Conservation (phyloP, 106 monocot genomes). For the Agapanthus africanus region DNA sequence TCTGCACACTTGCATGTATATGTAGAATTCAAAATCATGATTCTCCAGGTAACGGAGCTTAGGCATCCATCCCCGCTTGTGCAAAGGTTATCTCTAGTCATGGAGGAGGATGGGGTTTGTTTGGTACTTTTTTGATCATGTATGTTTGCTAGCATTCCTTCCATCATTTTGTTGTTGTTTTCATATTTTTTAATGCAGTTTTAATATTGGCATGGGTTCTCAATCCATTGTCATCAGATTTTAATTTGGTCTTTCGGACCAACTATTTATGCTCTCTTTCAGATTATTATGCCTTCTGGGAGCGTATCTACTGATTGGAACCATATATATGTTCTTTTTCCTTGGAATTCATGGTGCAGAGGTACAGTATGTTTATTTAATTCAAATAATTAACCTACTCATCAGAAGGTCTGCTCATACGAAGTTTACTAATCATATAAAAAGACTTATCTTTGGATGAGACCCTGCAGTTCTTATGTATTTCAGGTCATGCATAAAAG, state of each 20-base stretch:
- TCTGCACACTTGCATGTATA: background rate
- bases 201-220: background rate
- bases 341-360: conserved; percentile 75
- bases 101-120: conserved; percentile 72
- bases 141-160: conserved; percentile 36
- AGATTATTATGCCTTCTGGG: conserved; percentile 72
- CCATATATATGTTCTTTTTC: conserved; percentile 65
- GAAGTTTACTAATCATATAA: too few relatives aligned
- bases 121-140: conserved; percentile 71
- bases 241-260: conserved; percentile 6
- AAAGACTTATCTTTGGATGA: too few relatives aligned
- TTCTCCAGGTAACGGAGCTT: conserved; percentile 52
- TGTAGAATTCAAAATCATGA: background rate
- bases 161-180: background rate
- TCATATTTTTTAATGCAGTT: background rate
- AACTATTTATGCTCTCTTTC: background rate
- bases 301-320: conserved; percentile 62
- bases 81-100: conserved; percentile 40
- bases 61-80: conserved; percentile 92
- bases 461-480: too few relatives aligned
- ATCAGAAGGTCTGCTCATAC: too few relatives aligned
- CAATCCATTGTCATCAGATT: background rate
- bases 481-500: too few relatives aligned
- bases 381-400: too few relatives aligned
- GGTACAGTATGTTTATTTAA: too few relatives aligned